These are phyloP conservation scores for Leccinum rimulosum DNA, from an alignment of 768 basidiomycete species.

Conservation along the genomic window DNA sequence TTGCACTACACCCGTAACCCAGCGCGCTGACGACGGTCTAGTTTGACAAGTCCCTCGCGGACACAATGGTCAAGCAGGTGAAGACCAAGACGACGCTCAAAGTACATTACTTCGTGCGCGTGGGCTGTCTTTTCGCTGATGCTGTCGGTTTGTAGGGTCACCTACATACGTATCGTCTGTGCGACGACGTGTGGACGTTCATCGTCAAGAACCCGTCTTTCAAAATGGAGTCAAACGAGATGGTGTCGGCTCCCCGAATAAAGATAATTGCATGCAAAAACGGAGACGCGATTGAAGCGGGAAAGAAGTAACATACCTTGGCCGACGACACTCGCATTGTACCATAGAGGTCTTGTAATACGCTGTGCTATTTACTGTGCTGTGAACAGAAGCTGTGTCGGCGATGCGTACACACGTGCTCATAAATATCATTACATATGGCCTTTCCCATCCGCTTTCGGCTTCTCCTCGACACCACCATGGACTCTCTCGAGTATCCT, in stretches of 20 bases:
- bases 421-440: conserved; percentile 4
- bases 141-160: conserved; percentile 57
- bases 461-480: conserved; percentile 18
- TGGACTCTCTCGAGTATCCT: conserved; percentile 35
- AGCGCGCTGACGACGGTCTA: conserved; percentile 34
- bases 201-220: conserved; percentile 90
- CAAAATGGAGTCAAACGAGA: conserved; percentile 92
- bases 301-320: conserved; percentile 58
- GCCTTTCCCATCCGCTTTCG: conserved; percentile 24
- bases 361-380: conserved; percentile 14
- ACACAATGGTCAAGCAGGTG: conserved; percentile 89
- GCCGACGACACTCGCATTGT: conserved; percentile 10
- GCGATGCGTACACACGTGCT: conserved; percentile 24
- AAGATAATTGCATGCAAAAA: conserved; percentile 99
- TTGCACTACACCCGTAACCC: conserved; percentile 10
- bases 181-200: conserved; percentile 99
- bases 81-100: conserved; percentile 95
- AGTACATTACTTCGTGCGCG: conserved; percentile 42
- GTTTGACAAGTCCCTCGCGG: conserved; percentile 96
- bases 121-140: conserved; percentile 3
- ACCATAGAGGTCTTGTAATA: conserved; percentile 31
- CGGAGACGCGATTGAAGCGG: conserved; percentile 80
- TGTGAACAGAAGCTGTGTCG: conserved; percentile 8
- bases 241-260: conserved; percentile 72
- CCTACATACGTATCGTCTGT: conserved; percentile 86